Evolutionary conservation across 2,329 filamentous ascomycete species (phyloP).

Genomic region (Tothia fuscella): DNA sequence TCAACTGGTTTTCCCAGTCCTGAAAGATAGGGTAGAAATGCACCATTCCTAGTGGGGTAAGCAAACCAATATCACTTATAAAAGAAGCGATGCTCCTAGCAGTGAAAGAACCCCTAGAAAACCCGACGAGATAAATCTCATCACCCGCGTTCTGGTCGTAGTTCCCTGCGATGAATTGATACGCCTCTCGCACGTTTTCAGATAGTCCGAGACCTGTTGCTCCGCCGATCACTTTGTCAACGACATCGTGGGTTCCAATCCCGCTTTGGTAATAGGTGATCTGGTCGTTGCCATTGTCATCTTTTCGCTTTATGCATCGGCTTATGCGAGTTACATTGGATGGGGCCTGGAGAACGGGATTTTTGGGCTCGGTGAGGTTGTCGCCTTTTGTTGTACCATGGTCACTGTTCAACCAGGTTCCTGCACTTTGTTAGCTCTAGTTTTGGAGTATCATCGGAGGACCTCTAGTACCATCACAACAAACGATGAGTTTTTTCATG

Average conservation of each 20-base stretch:
- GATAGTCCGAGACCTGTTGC: slow-evolving; percentile 24
- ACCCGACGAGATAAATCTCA: slow-evolving; percentile 34
- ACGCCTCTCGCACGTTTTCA: slow-evolving; percentile 47
- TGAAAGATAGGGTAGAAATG: slow-evolving; percentile 14
- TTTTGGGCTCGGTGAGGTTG: not conserved
- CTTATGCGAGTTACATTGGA: slow-evolving; percentile 29
- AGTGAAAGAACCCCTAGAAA: slow-evolving; percentile 33
- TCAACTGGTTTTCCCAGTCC: slow-evolving; percentile 13
- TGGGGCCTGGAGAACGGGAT: slow-evolving; percentile 15
- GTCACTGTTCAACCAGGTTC: slow-evolving; percentile 6
- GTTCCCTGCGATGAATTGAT: slow-evolving; percentile 50
- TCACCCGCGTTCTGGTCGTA: slow-evolving; percentile 38
- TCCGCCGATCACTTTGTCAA: slow-evolving; percentile 15
- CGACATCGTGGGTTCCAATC: slow-evolving; percentile 21
- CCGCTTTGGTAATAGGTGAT: slow-evolving; percentile 31
- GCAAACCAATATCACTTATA: slow-evolving; percentile 15
- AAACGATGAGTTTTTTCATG: slow-evolving; percentile 8
- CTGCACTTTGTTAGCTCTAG: not conserved
- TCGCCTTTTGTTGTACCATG: not conserved
- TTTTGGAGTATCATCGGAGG: not conserved
- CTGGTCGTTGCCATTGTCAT: slow-evolving; percentile 28
- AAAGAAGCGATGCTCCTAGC: slow-evolving; percentile 17
- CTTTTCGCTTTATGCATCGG: slow-evolving; percentile 22
- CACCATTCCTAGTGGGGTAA: slow-evolving; percentile 13
- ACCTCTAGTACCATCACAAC: slow-evolving; percentile 9